phyloP scores from a whole-genome alignment of 176 grass and related monocot genomes.

The Olyra latifolia region DNA sequence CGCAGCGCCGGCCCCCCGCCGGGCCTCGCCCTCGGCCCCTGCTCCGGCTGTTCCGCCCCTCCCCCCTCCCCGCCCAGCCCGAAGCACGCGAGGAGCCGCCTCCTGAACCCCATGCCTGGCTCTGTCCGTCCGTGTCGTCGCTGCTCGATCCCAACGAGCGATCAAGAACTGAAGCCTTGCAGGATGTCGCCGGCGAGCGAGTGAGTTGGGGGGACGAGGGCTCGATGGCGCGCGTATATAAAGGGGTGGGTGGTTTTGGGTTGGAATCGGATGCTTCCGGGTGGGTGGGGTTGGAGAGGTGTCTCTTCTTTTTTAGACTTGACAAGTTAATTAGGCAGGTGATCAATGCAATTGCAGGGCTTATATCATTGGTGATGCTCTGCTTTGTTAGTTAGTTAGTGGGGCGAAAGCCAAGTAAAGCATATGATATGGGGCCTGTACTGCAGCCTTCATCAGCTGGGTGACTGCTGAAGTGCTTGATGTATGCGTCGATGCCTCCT shows the following conservation, averaged over 20 bases:
- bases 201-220: neutral
- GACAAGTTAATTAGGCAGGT: conserved; percentile 25
- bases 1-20: conserved; percentile 26
- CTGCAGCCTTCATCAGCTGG: neutral
- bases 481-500: neutral
- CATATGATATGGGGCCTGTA: neutral
- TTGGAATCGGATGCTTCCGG: conserved; percentile 19
- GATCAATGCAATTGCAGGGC: neutral
- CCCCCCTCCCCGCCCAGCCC: neutral
- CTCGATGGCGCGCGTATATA: conserved; percentile 31
- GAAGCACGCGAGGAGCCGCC: conserved; percentile 50
- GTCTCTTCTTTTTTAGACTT: conserved; percentile 1
- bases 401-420: neutral
- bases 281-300: conserved; percentile 18
- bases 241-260: neutral
- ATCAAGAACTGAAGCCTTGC: neutral
- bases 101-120: conserved; percentile 27
- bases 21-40: neutral
- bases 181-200: too few relatives aligned
- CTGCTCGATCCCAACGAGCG: neutral
- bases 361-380: conserved; percentile 30
- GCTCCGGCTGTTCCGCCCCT: neutral
- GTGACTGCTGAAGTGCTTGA: neutral
- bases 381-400: neutral
- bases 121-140: too few relatives aligned